Evolutionary conservation across 2,329 filamentous ascomycete genomes (phyloP), one percentile per base, ranked within the genome.

Genomic region (Botrytis fragariae): DNA sequence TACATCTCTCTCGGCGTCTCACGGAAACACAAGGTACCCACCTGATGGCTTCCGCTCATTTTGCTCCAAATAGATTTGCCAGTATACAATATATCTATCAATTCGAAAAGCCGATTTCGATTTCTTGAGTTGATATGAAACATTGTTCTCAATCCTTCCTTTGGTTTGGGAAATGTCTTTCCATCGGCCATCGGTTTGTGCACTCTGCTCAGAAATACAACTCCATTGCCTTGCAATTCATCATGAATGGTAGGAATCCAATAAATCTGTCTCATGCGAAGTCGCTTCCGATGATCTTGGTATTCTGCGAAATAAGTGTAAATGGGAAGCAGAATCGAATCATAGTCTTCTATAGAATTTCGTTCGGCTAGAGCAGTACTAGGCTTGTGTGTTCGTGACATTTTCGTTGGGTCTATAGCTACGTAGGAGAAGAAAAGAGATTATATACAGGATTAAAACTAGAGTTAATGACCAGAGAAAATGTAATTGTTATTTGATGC

Each of bases 401-500:
- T 51, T 25, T 14, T n/a, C 18, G 48, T 51, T 51, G 48, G n/a
- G 14, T n/a, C 12, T 51, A 51, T n/a, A 3, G 25, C 25, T 25
- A 25, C 48, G 48, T 16, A 54, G 10, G 14, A 14, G 48, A n/a
- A 51, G 48, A 51, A 51, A n/a, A 14, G 4, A n/a, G 16, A n/a
- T 16, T n/a, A 54, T n/a, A 14, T n/a, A n/a, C 12, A 54, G 48
- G 25, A n/a, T 54, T 54, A 54, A 3, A 16, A 54, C 12, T n/a
- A 5, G 14, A n/a, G 1, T 1, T n/a, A n/a, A 7, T n/a, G 48
- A 54, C 4, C 0, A 16, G 25, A n/a, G 25, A 3, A 16, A n/a
- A 51, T n/a, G 1, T 7, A 16, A 16, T n/a, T 16, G n/a, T 54
- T 16, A 14, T 7, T 54, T n/a, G 25, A 3, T 54, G 48, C 3